Evolutionary conservation across 768 basidiomycete species (phyloP), one percentile per base, ranked within the genome.

Genomic region (Xerocomellus amylosporus): DNA sequence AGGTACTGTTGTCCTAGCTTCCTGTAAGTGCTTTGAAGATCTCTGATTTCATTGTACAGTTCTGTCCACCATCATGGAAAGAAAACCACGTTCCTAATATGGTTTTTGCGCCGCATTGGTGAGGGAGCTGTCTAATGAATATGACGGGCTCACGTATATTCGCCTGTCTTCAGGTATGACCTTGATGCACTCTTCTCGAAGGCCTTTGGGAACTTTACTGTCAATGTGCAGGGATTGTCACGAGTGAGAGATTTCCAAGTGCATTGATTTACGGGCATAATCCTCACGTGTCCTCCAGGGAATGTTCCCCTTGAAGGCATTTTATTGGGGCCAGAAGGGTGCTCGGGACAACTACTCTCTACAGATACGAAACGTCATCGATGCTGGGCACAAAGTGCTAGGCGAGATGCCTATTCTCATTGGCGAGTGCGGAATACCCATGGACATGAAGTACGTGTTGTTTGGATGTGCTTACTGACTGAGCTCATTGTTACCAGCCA

Each of bases 341-440:
- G 90, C 82, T 14, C 77, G 90, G 41, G 81, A 90, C 14, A 98
- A 98, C 65, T 98, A 85, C 66, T 72, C 81, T 12, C 70, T 88
- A 9, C 96, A 99, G 62, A 85, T 98, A 33, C 75, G 77, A 8
- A 95, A 86, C 56, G 80, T 98, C 45, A 82, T 92, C 6, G 78
- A 88, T 49, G 76, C 80, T 19, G 87, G 81, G 0, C 84, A 90
- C 61, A 70, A 79, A 31, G 75, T 82, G 4, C 77, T 97, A 0
- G 93, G 91, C 24, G 90, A 94, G 63, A 80, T 72, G 17, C 96
- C 96, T 12, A 82, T 93, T 38, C 71, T 98, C 13, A 81, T 99
- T 54, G 95, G 95, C 19, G 96, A 99, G 70, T 91, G 88, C 58
- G 96, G 96, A 30, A 79, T 98, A 20, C 96, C 96, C 1, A 96